These are phyloP conservation scores for Pseudozyma flocculosa DNA, from an alignment of 1,284 basidiomycete genomes.

Conservation along the genomic window DNA sequence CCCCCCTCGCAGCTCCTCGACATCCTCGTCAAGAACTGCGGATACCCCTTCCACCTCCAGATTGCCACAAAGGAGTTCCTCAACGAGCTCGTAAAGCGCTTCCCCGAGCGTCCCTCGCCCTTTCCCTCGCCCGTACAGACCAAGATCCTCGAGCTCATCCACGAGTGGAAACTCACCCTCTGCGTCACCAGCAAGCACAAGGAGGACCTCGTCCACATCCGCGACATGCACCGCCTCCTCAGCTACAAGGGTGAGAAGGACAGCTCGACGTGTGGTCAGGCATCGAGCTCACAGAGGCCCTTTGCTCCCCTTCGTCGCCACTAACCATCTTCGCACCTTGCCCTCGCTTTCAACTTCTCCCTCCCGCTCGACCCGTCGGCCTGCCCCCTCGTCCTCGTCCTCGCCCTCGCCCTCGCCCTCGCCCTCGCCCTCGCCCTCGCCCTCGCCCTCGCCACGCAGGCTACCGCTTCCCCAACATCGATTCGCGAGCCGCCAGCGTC, in stretches of 20 bases:
- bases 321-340: no score
- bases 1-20: slow-evolving; percentile 68
- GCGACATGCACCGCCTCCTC: slow-evolving; percentile 94
- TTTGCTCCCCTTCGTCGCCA: no score
- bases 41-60: slow-evolving; percentile 95
- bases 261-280: neutral
- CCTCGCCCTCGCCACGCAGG: slow-evolving; percentile 15
- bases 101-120: slow-evolving; percentile 93
- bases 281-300: neutral
- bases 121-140: slow-evolving; percentile 93
- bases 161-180: slow-evolving; percentile 92
- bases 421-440: neutral
- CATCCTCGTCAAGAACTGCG: slow-evolving; percentile 90
- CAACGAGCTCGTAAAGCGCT: slow-evolving; percentile 95
- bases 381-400: no score
- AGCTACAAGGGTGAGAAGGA: slow-evolving; percentile 75
- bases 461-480: slow-evolving; percentile 54
- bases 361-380: no score
- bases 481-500: slow-evolving; percentile 46
- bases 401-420: no score
- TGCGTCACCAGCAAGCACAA: slow-evolving; percentile 87
- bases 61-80: slow-evolving; percentile 98
- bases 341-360: no score
- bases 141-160: slow-evolving; percentile 87
- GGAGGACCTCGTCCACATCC: slow-evolving; percentile 93